Base-by-base conservation (phyloP, 1,139 yeast genomes). In the Lodderomyces jiufengensis region DNA sequence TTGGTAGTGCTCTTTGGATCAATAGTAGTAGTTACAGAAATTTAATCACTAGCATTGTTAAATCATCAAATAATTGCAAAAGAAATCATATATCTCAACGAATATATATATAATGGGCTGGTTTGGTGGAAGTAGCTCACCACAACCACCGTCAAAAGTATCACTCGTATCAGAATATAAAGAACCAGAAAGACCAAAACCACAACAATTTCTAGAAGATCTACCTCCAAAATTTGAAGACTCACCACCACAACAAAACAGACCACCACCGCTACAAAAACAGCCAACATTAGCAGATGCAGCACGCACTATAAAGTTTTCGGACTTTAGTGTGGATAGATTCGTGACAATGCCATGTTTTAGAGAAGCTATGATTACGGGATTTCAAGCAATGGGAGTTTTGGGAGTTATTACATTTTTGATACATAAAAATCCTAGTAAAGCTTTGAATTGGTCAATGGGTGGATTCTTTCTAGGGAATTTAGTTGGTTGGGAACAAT, bases 401-500 rank as follows among this genome's bases (percentile, higher is more conserved):
- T 67, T 84, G 26, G 85, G 90, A 0, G 73, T 81, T 0, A 84
- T 86, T 26, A 77, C 90, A 37, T 78, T 82, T 42, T 53, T 81
- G 26, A 77, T 84, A 37, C 85, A 84, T 47, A 79, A 82, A 48
- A 75, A 80, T 27, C 68, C 81, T 1, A 54, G 65, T 6, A 71
- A 74, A 44, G 79, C 94, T 1, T 64, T 78, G 23, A 85, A 88
- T 56, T 90, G 97, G 96, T 81, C 82, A 5, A 70, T 85, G 34
- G 84, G 86, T 31, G 95, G 95, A 3, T 77, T 88, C 46, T 61
- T 85, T 43, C 57, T 87, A 25, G 97, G 96, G 1, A 80, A 86
- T 35, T 70, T 84, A 1, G 80, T 85, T 25, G 86, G 95, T 1
- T 90, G 96, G 95, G 96, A 90, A 57, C 95, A 86, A 58, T 90